phyloP scores from a whole-genome alignment of 2,329 filamentous ascomycete genomes.

The Aspergillus felis region DNA sequence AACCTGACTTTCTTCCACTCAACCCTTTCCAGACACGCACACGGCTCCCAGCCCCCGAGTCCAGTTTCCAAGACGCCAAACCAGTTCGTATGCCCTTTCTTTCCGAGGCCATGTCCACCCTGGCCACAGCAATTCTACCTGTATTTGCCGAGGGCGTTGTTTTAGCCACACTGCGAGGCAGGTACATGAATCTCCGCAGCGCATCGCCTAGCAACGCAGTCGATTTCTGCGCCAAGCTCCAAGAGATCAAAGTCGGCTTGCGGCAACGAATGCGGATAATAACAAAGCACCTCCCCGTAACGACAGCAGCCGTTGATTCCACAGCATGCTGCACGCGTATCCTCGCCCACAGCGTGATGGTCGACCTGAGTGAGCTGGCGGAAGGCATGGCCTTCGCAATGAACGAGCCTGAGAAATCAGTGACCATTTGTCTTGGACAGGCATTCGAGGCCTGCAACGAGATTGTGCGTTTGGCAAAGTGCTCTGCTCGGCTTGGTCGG shows the following conservation, averaged over 20 bases:
- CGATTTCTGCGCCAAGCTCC: background rate
- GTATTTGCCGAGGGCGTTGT: constrained; percentile 33
- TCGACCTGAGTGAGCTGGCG: background rate
- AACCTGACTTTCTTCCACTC: constrained; percentile 24
- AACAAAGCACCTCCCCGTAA: background rate
- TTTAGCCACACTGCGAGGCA: constrained; percentile 20
- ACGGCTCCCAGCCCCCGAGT: constrained; percentile 34
- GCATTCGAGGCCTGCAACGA: background rate
- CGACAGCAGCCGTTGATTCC: background rate
- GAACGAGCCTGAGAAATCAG: background rate
- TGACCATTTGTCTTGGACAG: background rate
- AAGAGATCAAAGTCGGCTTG: background rate
- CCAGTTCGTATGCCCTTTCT: constrained; percentile 26
- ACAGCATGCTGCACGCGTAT: background rate
- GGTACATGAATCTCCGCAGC: background rate
- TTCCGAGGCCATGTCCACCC: constrained; percentile 23
- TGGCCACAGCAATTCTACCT: constrained; percentile 16
- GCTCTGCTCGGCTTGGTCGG: background rate
- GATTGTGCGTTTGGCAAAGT: background rate
- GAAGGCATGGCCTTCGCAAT: background rate
- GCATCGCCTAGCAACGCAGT: background rate
- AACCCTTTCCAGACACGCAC: constrained; percentile 11
- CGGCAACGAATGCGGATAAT: background rate
- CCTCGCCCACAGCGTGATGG: background rate
- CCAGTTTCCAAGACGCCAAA: constrained; percentile 33